phyloP scores from a whole-genome alignment of 768 basidiomycete species.

The Tylopilus sp. region DNA sequence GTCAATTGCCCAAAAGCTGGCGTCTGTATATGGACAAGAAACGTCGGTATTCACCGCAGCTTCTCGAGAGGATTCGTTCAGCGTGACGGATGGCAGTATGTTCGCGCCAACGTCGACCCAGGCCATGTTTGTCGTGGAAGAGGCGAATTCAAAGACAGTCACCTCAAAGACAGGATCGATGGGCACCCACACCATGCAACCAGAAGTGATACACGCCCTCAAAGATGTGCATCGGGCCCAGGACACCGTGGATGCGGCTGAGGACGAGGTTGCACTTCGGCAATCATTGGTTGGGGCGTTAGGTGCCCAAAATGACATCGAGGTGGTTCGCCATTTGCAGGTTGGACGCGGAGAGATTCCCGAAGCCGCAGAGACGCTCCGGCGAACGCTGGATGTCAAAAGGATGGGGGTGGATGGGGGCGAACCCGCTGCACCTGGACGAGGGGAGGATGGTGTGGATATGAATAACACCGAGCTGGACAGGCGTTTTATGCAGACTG shows the following conservation, averaged over 20 bases:
- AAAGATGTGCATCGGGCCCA: slow-evolving; percentile 20
- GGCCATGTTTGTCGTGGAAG: slow-evolving; percentile 5
- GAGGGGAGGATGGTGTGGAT: background rate
- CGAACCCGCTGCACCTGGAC: background rate
- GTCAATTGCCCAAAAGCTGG: background rate
- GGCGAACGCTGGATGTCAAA: slow-evolving; percentile 10
- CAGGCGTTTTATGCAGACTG: slow-evolving; percentile 66
- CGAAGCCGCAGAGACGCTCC: slow-evolving; percentile 23
- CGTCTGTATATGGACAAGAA: background rate
- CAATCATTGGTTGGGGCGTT: slow-evolving; percentile 16
- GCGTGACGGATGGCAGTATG: background rate
- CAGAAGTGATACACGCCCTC: slow-evolving; percentile 6
- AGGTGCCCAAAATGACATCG: slow-evolving; percentile 15
- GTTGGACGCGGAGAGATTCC: slow-evolving; percentile 21
- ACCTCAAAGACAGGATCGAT: background rate
- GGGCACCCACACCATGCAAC: background rate
- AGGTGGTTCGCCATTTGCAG: slow-evolving; percentile 22
- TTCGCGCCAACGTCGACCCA: slow-evolving; percentile 13
- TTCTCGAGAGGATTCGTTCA: background rate
- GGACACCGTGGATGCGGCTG: slow-evolving; percentile 22
- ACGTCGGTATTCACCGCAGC: background rate
- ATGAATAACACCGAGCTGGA: slow-evolving; percentile 31
- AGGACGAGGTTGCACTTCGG: slow-evolving; percentile 22
- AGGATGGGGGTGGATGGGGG: background rate
- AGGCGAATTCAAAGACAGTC: background rate